Evolutionary conservation across 2,329 filamentous ascomycete species (phyloP).

Genomic region (Chaetothyriales sp.): DNA sequence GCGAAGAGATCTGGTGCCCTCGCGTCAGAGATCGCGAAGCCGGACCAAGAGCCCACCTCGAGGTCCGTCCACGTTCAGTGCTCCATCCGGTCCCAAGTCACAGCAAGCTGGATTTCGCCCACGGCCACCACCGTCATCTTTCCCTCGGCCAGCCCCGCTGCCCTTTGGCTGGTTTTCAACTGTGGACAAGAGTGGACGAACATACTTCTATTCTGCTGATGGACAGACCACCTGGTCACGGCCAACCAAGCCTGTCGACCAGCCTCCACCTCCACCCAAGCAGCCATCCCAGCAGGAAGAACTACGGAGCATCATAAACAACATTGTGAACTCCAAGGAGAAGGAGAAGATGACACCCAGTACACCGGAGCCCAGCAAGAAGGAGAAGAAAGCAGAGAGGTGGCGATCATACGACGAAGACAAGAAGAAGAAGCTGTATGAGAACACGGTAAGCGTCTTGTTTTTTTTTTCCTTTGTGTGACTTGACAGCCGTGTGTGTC

Average conservation of each 20-base stretch:
- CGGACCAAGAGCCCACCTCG: conserved; percentile 30
- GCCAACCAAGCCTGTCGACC: conserved; percentile 54
- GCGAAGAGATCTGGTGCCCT: conserved; percentile 37
- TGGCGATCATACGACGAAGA: conserved; percentile 44
- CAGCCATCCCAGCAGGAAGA: conserved; percentile 62
- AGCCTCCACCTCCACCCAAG: conserved; percentile 51
- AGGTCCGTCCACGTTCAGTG: conserved; percentile 8
- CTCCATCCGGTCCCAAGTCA: conserved; percentile 24
- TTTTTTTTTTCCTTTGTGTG: background rate
- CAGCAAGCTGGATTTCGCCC: conserved; percentile 35
- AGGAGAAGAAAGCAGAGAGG: conserved; percentile 34
- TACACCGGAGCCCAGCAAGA: conserved; percentile 48
- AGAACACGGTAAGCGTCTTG: conserved; percentile 59
- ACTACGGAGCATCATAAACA: conserved; percentile 52
- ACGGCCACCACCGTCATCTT: conserved; percentile 41
- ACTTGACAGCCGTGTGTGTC: conserved; percentile 9
- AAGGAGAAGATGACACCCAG: conserved; percentile 39
- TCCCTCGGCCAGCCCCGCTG: conserved; percentile 42
- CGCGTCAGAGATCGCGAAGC: conserved; percentile 33
- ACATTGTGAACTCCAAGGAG: conserved; percentile 56
- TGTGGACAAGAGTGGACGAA: conserved; percentile 50
- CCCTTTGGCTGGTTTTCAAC: conserved; percentile 78
- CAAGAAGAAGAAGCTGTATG: conserved; percentile 90
- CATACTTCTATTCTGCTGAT: conserved; percentile 71
- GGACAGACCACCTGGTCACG: conserved; percentile 70